Evolutionary conservation across 2,329 filamentous ascomycete species (phyloP), one percentile per base, ranked within the genome.

Genomic region (Teratosphaeria epicoccoides): DNA sequence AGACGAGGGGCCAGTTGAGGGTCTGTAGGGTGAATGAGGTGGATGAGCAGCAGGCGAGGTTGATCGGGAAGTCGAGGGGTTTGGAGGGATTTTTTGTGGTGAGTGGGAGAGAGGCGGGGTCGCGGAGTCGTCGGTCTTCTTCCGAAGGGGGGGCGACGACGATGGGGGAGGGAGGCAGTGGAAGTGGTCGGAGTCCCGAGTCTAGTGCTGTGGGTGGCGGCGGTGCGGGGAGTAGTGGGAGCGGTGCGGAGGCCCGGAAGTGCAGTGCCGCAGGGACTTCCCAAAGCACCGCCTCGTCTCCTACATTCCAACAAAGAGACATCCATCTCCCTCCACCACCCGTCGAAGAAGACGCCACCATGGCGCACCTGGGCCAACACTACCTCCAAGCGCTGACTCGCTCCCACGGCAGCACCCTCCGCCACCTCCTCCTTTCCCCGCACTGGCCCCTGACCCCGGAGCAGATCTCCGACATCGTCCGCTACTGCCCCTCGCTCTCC

Each of bases 391-490:
- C 68, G 29, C 73, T 83, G 52, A 71, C 75, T 20, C 63, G 68
- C 1, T 69, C 74, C 40, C 77, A 82, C 56, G 76, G 76, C 37
- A 56, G 69, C 22, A 76, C 70, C 1, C 63, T 84, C 40, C 73
- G 72, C 43, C 77, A 81, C 57, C 72, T 84, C 5, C 71, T 83
- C 2, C 72, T 84, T 4, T 73, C 74, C 2, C 73, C 80, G 28
- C 69, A 73, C 43, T 83, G 79, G 78, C 66, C 71, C 17, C 69
- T 83, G 2, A 71, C 73, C 14, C 68, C 71, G 2, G 63, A 69
- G 1, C 68, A 76, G 4, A 66, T 83, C 7, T 71, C 71, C 26
- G 72, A 73, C 6, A 65, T 83, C 6, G 75, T 79, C 26, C 73
- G 75, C 47, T 66, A 66, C 9, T 80, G 78, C 52, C 78, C 80